Conservation (phyloP, 2,329 filamentous ascomycete species). For the Neocatenulostroma microsporum region DNA sequence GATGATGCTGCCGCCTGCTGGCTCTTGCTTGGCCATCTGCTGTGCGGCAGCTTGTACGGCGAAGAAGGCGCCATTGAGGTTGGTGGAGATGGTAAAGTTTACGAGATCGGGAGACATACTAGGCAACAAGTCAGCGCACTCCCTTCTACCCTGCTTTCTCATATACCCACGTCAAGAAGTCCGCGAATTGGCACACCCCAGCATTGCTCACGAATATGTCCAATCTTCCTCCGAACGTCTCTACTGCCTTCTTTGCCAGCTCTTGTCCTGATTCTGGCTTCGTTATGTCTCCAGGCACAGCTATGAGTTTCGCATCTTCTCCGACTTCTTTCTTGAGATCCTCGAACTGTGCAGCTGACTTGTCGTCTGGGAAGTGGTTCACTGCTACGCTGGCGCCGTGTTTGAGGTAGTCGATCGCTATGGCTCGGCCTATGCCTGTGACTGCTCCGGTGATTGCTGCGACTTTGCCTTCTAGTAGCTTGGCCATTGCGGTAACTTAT, state of each 20-base stretch:
- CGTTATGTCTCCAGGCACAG: conserved; percentile 69
- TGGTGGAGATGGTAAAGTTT: conserved; percentile 63
- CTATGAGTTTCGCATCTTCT: conserved; percentile 44
- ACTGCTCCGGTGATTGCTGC: conserved; percentile 82
- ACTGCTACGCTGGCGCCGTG: conserved; percentile 74
- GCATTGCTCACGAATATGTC: conserved; percentile 80
- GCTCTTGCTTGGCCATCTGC: conserved; percentile 62
- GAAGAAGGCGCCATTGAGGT: conserved; percentile 84
- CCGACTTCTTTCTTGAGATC: conserved; percentile 40
- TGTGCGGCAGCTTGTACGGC: conserved; percentile 74
- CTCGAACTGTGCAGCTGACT: conserved; percentile 42
- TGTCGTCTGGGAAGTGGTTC: conserved; percentile 61
- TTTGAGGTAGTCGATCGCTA: conserved; percentile 67
- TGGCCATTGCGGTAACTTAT: conserved; percentile 6
- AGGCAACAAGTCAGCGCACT: conserved; percentile 4
- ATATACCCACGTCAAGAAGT: conserved; percentile 60
- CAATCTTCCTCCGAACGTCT: conserved; percentile 47
- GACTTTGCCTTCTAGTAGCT: conserved; percentile 62
- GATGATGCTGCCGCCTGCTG: conserved; percentile 69
- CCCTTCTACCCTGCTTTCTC: not conserved
- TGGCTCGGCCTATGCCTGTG: conserved; percentile 80
- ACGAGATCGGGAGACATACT: conserved; percentile 64
- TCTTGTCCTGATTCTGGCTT: conserved; percentile 61
- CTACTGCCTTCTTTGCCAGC: conserved; percentile 60
- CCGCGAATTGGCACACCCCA: conserved; percentile 78